phyloP scores from a whole-genome alignment of 2,329 filamentous ascomycete genomes.

The Penicillium sp. region DNA sequence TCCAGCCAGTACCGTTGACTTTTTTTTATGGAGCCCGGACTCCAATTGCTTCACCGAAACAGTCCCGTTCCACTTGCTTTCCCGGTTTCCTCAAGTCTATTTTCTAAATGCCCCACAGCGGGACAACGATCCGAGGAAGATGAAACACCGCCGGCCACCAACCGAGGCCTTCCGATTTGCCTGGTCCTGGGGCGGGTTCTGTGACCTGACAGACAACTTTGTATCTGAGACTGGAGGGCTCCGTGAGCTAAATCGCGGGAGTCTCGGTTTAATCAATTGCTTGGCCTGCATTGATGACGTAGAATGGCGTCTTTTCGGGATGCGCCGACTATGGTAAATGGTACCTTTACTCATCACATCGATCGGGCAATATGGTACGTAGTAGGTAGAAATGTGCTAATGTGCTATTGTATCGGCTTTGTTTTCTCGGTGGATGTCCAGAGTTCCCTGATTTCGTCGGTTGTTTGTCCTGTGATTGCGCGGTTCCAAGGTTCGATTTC shows the following conservation, averaged over 20 bases:
- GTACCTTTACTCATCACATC: neutral
- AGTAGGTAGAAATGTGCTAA: neutral
- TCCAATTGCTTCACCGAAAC: neutral
- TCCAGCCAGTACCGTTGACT: neutral
- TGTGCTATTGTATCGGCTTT: no score
- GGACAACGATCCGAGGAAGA: conserved; percentile 23
- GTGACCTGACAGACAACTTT: conserved; percentile 7
- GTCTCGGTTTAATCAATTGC: conserved; percentile 16
- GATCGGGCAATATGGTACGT: neutral
- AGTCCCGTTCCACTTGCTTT: neutral
- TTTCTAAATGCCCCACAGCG: conserved; percentile 21
- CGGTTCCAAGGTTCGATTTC: neutral
- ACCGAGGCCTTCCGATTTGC: conserved; percentile 29
- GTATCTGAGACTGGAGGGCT: conserved; percentile 20
- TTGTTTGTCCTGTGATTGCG: neutral
- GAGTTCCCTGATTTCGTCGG: neutral
- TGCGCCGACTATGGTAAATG: neutral
- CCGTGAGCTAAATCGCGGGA: conserved; percentile 19
- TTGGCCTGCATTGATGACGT: conserved; percentile 10
- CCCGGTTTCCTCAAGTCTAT: neutral
- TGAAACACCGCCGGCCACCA: conserved; percentile 21
- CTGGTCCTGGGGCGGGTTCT: conserved; percentile 2
- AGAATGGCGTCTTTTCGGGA: neutral
- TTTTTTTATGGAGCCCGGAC: neutral
- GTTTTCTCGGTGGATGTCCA: neutral